These are phyloP conservation scores for Paraphaeosphaeria minitans DNA, from an alignment of 2,329 filamentous ascomycete genomes.

Conservation along the genomic window DNA sequence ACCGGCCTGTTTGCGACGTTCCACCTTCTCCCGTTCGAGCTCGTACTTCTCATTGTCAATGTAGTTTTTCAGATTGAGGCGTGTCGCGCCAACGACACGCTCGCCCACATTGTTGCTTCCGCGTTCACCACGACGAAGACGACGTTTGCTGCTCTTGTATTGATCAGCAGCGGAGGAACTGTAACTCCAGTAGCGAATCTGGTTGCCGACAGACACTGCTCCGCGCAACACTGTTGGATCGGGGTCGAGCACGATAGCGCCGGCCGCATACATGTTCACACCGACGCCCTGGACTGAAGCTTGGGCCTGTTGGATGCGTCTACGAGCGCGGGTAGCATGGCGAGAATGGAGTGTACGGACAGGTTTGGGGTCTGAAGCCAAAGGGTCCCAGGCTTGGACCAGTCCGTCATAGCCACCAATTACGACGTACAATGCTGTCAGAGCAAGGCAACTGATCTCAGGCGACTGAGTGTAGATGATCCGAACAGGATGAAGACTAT, in stretches of 20 bases:
- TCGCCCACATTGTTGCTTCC: constrained; percentile 65
- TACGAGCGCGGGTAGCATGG: constrained; percentile 80
- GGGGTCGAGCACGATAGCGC: constrained; percentile 84
- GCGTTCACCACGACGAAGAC: constrained; percentile 70
- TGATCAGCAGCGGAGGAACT: constrained; percentile 79
- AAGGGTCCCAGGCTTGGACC: constrained; percentile 95
- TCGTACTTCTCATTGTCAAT: constrained; percentile 87
- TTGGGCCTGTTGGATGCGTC: constrained; percentile 71
- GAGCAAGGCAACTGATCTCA: constrained; percentile 78
- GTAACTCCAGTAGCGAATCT: constrained; percentile 92
- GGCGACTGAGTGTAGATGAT: constrained; percentile 90
- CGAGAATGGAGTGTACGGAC: constrained; percentile 86
- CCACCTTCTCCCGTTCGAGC: constrained; percentile 73
- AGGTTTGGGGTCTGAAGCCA: constrained; percentile 78
- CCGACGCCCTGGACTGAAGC: constrained; percentile 70
- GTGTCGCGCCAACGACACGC: constrained; percentile 64
- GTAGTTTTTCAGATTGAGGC: constrained; percentile 75
- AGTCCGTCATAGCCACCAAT: constrained; percentile 94
- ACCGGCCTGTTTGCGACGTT: constrained; percentile 69
- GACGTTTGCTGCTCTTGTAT: constrained; percentile 78
- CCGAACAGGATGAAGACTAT: constrained; percentile 72
- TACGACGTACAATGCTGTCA: constrained; percentile 86
- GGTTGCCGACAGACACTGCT: constrained; percentile 83
- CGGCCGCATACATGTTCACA: constrained; percentile 79
- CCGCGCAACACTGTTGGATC: constrained; percentile 85